phyloP scores from a whole-genome alignment of 192 early-diverging fungal species.

The Geosiphon pyriformis region DNA sequence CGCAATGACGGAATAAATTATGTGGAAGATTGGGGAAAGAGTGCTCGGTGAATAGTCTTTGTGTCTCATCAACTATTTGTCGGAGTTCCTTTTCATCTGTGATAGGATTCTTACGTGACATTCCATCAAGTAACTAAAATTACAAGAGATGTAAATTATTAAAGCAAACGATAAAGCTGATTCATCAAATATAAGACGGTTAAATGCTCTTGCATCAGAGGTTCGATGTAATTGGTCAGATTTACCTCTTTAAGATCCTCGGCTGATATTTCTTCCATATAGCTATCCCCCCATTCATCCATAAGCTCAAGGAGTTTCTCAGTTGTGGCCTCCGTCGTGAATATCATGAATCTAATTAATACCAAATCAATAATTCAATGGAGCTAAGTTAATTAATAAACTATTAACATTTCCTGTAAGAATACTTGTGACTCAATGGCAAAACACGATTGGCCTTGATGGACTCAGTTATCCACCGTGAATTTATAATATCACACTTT shows the following conservation, averaged over 20 bases:
- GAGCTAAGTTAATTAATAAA: not conserved
- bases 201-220: not conserved
- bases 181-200: not conserved
- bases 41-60: slow-evolving; percentile 1
- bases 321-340: slow-evolving; percentile 45
- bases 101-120: not conserved
- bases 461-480: slow-evolving; percentile 63
- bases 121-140: slow-evolving; percentile 7
- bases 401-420: not conserved
- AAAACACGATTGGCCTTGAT: slow-evolving; percentile 43
- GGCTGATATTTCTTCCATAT: slow-evolving; percentile 48
- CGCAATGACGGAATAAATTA: slow-evolving; percentile 3
- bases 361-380: slow-evolving; percentile 13
- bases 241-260: slow-evolving; percentile 52
- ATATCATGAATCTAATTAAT: slow-evolving; percentile 52
- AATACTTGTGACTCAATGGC: slow-evolving; percentile 57
- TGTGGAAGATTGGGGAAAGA: not conserved
- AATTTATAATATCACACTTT: slow-evolving; percentile 54
- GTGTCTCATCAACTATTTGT: not conserved
- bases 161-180: not conserved
- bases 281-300: slow-evolving; percentile 69
- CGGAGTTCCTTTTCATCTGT: not conserved
- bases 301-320: slow-evolving; percentile 46
- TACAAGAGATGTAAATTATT: not conserved
- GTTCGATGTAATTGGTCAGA: not conserved